Evolutionary conservation across 2,329 filamentous ascomycete genomes (phyloP).

Genomic region (Trichoderma hamatum): DNA sequence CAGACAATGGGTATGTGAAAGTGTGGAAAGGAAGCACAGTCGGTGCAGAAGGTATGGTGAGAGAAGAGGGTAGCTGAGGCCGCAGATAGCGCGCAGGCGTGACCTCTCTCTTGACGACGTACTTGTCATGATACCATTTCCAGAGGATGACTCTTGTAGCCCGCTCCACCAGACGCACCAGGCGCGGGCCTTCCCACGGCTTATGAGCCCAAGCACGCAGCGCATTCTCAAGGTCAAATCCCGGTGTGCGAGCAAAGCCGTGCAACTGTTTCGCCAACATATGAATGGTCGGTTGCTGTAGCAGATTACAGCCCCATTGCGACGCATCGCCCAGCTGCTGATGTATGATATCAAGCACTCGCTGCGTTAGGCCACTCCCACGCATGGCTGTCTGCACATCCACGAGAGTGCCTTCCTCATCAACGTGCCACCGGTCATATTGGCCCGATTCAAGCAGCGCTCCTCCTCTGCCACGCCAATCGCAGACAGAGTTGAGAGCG

Average conservation of each 20-base stretch:
- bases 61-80: conserved; percentile 69
- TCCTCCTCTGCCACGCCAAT: conserved; percentile 89
- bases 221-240: conserved; percentile 45
- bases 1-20: conserved; percentile 90
- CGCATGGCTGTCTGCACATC: conserved; percentile 67
- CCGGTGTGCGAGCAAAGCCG: conserved; percentile 42
- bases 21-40: conserved; percentile 97
- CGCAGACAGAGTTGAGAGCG: conserved; percentile 93
- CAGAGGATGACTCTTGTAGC: conserved; percentile 76
- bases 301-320: conserved; percentile 75
- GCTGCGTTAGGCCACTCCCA: conserved; percentile 80
- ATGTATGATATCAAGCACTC: conserved; percentile 86
- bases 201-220: conserved; percentile 67
- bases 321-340: conserved; percentile 87
- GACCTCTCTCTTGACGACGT: conserved; percentile 63
- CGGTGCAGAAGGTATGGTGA: conserved; percentile 83
- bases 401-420: conserved; percentile 77
- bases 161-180: conserved; percentile 83
- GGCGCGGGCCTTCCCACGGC: conserved; percentile 84
- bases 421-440: conserved; percentile 91
- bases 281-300: conserved; percentile 60
- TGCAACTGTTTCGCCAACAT: conserved; percentile 53
- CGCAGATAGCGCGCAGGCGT: conserved; percentile 64
- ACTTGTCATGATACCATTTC: conserved; percentile 85
- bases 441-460: conserved; percentile 72